Percentiles rank a stretch among this genome's conserved stretches.
These are phyloP conservation scores for Hypoxylon crocopeplum DNA, from an alignment of 495 filamentous ascomycete genomes.

Conservation along the genomic window DNA sequence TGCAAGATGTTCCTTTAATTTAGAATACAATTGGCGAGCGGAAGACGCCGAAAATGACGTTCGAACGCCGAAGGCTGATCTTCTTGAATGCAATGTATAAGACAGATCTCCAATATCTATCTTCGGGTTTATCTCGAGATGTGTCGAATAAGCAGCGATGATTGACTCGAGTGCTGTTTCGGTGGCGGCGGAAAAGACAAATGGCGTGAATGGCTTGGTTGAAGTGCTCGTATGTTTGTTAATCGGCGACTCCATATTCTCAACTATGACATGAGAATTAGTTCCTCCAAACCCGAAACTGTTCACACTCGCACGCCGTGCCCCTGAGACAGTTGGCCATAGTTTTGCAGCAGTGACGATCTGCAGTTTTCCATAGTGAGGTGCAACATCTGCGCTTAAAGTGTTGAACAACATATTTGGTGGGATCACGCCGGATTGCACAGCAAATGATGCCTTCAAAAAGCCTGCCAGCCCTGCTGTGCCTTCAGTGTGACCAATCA, in stretches of 20 bases:
- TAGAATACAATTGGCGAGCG: too few relatives aligned
- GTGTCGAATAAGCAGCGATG: background rate
- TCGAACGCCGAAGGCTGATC: conserved; percentile 10
- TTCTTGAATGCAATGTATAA: conserved; percentile 37
- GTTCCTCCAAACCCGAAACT: conserved; percentile 53
- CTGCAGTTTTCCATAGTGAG: conserved; percentile 41
- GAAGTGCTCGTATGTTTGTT: too few relatives aligned
- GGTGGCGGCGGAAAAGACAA: conserved; percentile 16
- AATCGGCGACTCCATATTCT: too few relatives aligned
- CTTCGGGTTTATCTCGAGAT: background rate
- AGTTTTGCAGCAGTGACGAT: conserved; percentile 34
- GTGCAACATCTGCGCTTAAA: conserved; percentile 48
- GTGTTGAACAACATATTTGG: conserved; percentile 52
- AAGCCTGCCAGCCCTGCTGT: conserved; percentile 57
- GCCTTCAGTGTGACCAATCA: conserved; percentile 62
- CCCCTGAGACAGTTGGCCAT: conserved; percentile 32
- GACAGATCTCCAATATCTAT: conserved; percentile 13
- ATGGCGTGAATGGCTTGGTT: conserved; percentile 5
- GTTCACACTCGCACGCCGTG: conserved; percentile 31
- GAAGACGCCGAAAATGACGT: background rate
- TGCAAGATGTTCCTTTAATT: too few relatives aligned
- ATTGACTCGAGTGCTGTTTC: background rate
- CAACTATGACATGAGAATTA: conserved; percentile 59
- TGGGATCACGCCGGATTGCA: conserved; percentile 55
- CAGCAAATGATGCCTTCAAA: conserved; percentile 52